A percentile compares a stretch with the other conserved stretches of the same genome.
These are phyloP conservation scores for Rhinocladiella mackenziei DNA, from an alignment of 2,329 filamentous ascomycete species.

Conservation along the genomic window DNA sequence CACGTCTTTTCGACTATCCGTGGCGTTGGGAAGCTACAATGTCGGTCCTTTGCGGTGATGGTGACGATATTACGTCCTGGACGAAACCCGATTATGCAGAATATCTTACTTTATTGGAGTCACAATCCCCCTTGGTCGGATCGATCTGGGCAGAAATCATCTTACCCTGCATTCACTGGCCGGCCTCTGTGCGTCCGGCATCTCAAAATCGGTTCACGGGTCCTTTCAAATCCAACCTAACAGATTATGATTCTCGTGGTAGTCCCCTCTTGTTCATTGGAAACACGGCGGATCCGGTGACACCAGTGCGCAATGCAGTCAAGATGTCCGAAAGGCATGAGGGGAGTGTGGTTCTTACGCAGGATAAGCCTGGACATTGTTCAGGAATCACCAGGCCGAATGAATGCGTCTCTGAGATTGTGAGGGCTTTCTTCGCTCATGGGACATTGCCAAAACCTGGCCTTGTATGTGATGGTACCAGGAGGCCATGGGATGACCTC, in stretches of 20 bases:
- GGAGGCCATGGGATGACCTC: slow-evolving; percentile 35
- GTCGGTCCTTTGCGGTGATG: slow-evolving; percentile 29
- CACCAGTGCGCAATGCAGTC: slow-evolving; percentile 44
- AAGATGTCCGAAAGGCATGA: slow-evolving; percentile 42
- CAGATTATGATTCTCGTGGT: slow-evolving; percentile 27
- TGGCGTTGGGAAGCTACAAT: slow-evolving; percentile 21
- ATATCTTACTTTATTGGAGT: slow-evolving; percentile 20
- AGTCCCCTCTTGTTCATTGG: slow-evolving; percentile 56
- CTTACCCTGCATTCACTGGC: slow-evolving; percentile 39
- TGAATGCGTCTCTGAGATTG: slow-evolving; percentile 35
- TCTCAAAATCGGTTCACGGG: slow-evolving; percentile 38
- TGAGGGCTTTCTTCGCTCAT: slow-evolving; percentile 43
- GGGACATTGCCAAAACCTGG: slow-evolving; percentile 37
- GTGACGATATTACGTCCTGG: slow-evolving; percentile 24
- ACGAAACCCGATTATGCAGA: slow-evolving; percentile 22
- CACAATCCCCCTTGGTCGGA: slow-evolving; percentile 27
- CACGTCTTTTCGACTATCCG: slow-evolving; percentile 17
- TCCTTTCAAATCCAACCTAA: slow-evolving; percentile 27
- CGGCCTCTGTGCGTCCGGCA: slow-evolving; percentile 26
- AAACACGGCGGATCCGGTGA: slow-evolving; percentile 58
- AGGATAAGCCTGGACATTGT: slow-evolving; percentile 42
- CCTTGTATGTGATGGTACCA: slow-evolving; percentile 37
- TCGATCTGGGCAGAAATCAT: slow-evolving; percentile 37
- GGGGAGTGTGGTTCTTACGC: slow-evolving; percentile 43
- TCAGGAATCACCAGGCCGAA: slow-evolving; percentile 34